These are phyloP conservation scores for Rhododendron mucronatum DNA, from an alignment of 148 eudicot genomes.

Conservation along the genomic window DNA sequence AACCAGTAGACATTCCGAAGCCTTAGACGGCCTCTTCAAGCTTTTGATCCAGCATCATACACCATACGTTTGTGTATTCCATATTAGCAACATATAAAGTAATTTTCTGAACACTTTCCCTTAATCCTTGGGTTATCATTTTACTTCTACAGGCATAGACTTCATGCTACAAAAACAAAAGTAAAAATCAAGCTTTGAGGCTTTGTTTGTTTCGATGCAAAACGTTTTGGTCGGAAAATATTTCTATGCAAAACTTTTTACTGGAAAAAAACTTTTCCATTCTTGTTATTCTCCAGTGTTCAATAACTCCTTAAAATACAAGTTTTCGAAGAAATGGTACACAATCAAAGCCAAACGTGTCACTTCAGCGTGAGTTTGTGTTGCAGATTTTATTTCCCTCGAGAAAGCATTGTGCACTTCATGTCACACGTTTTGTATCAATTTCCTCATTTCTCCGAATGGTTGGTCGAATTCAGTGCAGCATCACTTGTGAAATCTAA, in stretches of 20 bases:
- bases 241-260: neutral
- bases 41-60: neutral
- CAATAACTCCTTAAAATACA: neutral
- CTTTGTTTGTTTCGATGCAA: neutral
- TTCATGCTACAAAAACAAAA: neutral
- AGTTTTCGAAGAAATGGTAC: neutral
- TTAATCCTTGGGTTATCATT: neutral
- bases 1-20: neutral
- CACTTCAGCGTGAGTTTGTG: neutral
- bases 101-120: neutral
- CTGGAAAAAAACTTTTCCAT: no score
- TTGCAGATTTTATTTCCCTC: neutral
- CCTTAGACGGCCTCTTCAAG: neutral
- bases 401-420: neutral
- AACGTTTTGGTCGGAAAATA: neutral
- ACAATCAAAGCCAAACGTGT: neutral
- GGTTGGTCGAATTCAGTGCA: neutral
- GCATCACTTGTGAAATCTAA: neutral
- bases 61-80: neutral
- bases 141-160: neutral
- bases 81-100: neutral
- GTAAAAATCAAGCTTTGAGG: constrained; percentile 42
- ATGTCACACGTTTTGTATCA: neutral
- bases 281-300: neutral
- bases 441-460: neutral